These are phyloP conservation scores for Neopestalotiopsis rosae DNA, from an alignment of 2,329 filamentous ascomycete genomes.

Conservation along the genomic window DNA sequence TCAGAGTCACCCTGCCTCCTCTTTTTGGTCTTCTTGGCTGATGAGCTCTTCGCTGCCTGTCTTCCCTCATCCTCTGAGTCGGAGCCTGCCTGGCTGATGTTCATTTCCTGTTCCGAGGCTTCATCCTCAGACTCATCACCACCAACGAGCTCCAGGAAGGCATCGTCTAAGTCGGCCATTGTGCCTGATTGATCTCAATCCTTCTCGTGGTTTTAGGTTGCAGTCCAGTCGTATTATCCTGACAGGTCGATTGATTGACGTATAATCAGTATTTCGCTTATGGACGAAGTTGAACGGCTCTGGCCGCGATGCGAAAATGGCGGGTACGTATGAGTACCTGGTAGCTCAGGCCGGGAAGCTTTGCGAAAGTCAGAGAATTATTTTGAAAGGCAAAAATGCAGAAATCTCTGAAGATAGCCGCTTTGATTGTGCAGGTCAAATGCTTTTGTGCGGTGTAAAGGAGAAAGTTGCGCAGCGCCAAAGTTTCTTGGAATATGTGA, in stretches of 20 bases:
- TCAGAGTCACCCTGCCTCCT: constrained; percentile 62
- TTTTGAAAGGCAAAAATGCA: no score
- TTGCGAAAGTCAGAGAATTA: no score
- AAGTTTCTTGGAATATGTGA: constrained; percentile 6
- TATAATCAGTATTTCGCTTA: background rate
- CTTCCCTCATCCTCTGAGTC: constrained; percentile 52
- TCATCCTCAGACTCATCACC: constrained; percentile 71
- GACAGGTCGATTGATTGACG: background rate
- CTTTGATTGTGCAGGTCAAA: background rate
- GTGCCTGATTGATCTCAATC: background rate
- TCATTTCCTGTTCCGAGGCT: constrained; percentile 55
- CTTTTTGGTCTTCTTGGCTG: constrained; percentile 53
- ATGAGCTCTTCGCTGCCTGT: constrained; percentile 39
- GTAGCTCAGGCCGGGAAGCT: no score
- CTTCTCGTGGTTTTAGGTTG: background rate
- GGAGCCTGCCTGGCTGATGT: constrained; percentile 59
- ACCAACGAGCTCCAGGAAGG: constrained; percentile 90
- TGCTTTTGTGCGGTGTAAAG: background rate
- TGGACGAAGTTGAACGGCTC: no score
- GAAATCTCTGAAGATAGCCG: background rate
- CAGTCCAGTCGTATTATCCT: no score
- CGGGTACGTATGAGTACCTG: no score
- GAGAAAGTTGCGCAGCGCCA: background rate
- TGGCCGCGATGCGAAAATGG: no score
- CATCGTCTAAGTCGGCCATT: constrained; percentile 92